Evolutionary conservation across 306 rosid genomes (phyloP).

Genomic region (Cicer bijugum): DNA sequence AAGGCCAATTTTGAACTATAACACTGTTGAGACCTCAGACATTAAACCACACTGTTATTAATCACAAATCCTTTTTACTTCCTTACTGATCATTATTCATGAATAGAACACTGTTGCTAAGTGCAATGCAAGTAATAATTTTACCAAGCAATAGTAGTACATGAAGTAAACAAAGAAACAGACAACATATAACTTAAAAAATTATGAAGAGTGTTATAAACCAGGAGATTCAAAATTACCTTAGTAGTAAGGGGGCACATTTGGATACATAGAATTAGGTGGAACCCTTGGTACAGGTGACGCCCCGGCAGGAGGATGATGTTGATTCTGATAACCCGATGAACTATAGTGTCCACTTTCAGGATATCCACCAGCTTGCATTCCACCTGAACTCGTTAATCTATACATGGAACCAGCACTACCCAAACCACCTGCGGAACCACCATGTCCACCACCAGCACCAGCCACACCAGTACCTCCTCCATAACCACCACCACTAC

Average conservation of each 20-base stretch:
- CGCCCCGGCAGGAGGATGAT: conserved; percentile 74
- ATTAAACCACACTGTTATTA: background rate
- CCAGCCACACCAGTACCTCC: conserved; percentile 43
- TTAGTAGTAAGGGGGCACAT: conserved; percentile 84
- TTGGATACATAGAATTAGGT: conserved; percentile 85
- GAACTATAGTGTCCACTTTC: conserved; percentile 72
- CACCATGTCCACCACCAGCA: conserved; percentile 46
- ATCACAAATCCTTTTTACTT: background rate
- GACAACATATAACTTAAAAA: background rate
- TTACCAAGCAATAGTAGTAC: background rate
- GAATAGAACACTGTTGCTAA: background rate
- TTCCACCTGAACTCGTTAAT: conserved; percentile 72
- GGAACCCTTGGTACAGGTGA: conserved; percentile 84
- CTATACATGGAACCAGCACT: conserved; percentile 65
- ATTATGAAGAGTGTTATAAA: background rate
- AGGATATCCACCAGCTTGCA: conserved; percentile 75
- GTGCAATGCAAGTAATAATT: background rate
- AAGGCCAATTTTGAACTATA: background rate
- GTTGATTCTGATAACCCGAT: conserved; percentile 73
- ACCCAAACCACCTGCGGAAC: conserved; percentile 42
- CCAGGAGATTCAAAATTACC: conserved; percentile 55
- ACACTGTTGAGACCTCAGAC: background rate
- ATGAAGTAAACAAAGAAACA: background rate
- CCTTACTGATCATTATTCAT: conserved; percentile 8
- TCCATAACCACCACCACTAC: conserved; percentile 44